phyloP scores from a whole-genome alignment of 352 stramenopile species.

The Phytophthora macrochlamydospora region DNA sequence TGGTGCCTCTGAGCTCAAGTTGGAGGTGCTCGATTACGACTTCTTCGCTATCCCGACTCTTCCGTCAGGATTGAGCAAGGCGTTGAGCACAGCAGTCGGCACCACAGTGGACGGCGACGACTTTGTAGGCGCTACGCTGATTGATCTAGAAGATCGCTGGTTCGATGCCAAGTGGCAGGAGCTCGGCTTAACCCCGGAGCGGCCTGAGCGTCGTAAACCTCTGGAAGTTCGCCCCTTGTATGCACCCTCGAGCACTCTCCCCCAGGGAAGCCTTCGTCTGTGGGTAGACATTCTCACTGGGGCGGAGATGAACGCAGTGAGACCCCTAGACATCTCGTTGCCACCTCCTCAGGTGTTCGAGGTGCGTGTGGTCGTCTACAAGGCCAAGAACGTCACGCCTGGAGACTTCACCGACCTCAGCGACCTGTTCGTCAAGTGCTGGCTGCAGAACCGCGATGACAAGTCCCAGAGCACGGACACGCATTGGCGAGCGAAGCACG shows the following conservation, averaged over 20 bases:
- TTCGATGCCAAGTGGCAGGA: constrained; percentile 89
- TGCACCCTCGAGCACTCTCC: constrained; percentile 71
- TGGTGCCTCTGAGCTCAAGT: constrained; percentile 64
- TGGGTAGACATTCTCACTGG: constrained; percentile 92
- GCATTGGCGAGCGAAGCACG: constrained; percentile 90
- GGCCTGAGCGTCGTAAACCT: constrained; percentile 52
- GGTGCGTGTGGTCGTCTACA: constrained; percentile 93
- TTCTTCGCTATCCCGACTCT: constrained; percentile 68
- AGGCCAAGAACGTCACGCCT: constrained; percentile 86
- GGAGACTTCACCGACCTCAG: constrained; percentile 87
- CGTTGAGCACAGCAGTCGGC: constrained; percentile 46
- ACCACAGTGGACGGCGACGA: constrained; percentile 77
- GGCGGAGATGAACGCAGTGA: constrained; percentile 68
- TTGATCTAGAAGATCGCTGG: constrained; percentile 94
- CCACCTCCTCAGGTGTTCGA: constrained; percentile 80
- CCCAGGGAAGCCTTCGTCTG: constrained; percentile 74
- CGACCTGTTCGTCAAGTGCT: constrained; percentile 91
- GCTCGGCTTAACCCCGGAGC: constrained; percentile 47
- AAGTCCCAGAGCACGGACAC: constrained; percentile 86
- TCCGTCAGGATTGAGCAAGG: constrained; percentile 56
- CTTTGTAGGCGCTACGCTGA: constrained; percentile 91
- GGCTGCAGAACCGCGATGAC: constrained; percentile 83
- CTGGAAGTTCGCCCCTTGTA: constrained; percentile 69
- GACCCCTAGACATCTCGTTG: constrained; percentile 81
- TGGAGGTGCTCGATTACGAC: constrained; percentile 80